Conservation (phyloP, 2,329 filamentous ascomycete species). For the Aspergillus sp. region DNA sequence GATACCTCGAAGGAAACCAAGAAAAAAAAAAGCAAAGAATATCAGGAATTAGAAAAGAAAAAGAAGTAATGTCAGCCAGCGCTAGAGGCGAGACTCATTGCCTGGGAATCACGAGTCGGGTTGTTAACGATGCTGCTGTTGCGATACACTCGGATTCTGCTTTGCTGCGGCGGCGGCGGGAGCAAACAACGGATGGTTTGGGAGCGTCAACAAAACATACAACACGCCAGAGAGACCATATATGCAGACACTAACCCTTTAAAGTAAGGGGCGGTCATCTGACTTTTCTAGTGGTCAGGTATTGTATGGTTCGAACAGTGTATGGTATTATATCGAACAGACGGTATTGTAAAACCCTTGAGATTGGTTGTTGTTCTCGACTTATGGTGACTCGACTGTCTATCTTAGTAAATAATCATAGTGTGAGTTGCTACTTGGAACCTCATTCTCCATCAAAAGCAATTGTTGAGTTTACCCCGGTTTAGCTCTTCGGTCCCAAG, state of each 20-base stretch:
- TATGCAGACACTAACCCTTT: neutral
- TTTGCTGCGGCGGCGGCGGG: neutral
- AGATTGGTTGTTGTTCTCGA: neutral
- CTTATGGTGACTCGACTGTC: neutral
- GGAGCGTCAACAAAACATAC: slow-evolving; percentile 1
- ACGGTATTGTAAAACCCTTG: neutral
- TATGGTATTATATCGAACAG: neutral
- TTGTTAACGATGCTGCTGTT: neutral
- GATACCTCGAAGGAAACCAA: slow-evolving; percentile 8
- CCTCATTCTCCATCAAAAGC: too few species aligned
- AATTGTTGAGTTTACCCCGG: too few species aligned
- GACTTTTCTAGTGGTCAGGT: neutral
- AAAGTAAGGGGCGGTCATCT: neutral
- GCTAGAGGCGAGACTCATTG: neutral
- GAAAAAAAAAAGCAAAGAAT: slow-evolving; percentile 4
- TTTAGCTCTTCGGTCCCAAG: too few species aligned
- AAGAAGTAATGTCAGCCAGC: slow-evolving; percentile 6
- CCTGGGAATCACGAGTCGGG: neutral
- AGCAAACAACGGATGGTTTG: slow-evolving; percentile 1
- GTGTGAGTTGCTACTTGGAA: too few species aligned
- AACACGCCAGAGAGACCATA: neutral
- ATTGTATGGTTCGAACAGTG: neutral
- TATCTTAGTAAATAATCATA: too few species aligned
- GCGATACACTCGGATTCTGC: too few species aligned
- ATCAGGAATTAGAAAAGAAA: slow-evolving; percentile 13